These are phyloP conservation scores for Sclerotinia minor DNA, from an alignment of 2,329 filamentous ascomycete species.

Conservation along the genomic window DNA sequence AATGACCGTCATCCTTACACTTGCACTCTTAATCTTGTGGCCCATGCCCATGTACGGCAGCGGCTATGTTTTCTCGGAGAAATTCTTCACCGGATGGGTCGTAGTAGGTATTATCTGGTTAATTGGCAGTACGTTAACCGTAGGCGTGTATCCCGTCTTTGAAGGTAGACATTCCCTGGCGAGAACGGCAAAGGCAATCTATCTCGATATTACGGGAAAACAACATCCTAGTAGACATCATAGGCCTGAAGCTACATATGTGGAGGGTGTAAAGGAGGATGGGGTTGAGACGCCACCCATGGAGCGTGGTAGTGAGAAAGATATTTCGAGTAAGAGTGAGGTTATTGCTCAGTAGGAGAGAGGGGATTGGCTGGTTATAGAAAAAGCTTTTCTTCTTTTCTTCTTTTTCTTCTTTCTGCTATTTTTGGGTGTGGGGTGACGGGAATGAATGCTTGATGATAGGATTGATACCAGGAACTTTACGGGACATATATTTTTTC, in stretches of 20 bases:
- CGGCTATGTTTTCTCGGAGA: slow-evolving; percentile 77
- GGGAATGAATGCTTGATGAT: not conserved
- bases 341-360: not conserved
- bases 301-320: slow-evolving; percentile 29
- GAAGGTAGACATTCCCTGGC: slow-evolving; percentile 71
- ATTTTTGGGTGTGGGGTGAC: not conserved
- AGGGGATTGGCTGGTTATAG: not conserved
- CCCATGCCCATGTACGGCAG: slow-evolving; percentile 89
- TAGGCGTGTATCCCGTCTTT: slow-evolving; percentile 79
- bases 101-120: slow-evolving; percentile 77
- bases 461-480: slow-evolving; percentile 15
- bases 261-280: slow-evolving; percentile 35
- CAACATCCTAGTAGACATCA: slow-evolving; percentile 38
- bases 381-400: not conserved
- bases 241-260: slow-evolving; percentile 34
- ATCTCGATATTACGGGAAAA: slow-evolving; percentile 56
- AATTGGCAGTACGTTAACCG: slow-evolving; percentile 68
- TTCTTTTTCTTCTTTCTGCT: no score
- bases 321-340: slow-evolving; percentile 23
- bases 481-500: not conserved
- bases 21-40: slow-evolving; percentile 79
- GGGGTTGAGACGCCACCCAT: slow-evolving; percentile 33
- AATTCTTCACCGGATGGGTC: slow-evolving; percentile 82
- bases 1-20: slow-evolving; percentile 61
- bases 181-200: slow-evolving; percentile 62